Conservation (phyloP, 177 flowering plant genomes). For the Vitis hybrid region DNA sequence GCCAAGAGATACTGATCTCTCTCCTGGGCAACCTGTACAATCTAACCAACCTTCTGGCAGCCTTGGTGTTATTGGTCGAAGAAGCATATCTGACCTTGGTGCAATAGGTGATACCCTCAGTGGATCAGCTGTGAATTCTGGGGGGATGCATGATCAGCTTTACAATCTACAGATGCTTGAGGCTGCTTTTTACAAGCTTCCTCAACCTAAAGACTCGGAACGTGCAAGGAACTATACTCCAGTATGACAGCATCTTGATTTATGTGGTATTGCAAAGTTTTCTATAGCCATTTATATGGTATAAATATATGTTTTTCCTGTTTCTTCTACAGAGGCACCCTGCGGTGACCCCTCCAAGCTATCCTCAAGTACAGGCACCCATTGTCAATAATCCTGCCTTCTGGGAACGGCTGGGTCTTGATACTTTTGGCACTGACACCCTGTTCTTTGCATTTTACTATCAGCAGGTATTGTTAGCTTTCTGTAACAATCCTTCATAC, state of each 20-base stretch:
- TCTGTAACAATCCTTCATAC: neutral
- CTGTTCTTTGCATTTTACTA: slow-evolving; percentile 93
- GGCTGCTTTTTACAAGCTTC: slow-evolving; percentile 79
- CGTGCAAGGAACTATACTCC: slow-evolving; percentile 81
- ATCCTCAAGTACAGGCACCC: slow-evolving; percentile 95
- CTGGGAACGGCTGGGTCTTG: slow-evolving; percentile 81
- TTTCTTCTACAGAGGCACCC: slow-evolving; percentile 69
- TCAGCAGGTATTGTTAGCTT: slow-evolving; percentile 61
- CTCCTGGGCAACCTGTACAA: slow-evolving; percentile 84
- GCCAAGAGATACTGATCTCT: slow-evolving; percentile 66
- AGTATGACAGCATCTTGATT: slow-evolving; percentile 33
- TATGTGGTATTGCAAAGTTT: neutral
- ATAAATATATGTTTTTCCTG: neutral
- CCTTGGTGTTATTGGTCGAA: slow-evolving; percentile 92
- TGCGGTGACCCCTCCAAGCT: slow-evolving; percentile 74
- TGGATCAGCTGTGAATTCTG: slow-evolving; percentile 48
- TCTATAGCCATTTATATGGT: neutral
- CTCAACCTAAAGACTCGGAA: slow-evolving; percentile 95
- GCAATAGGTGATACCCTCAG: slow-evolving; percentile 81
- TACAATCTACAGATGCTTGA: slow-evolving; percentile 91
- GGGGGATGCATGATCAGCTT: slow-evolving; percentile 69
- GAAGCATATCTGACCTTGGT: slow-evolving; percentile 90
- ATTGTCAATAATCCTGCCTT: slow-evolving; percentile 84
- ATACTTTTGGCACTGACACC: slow-evolving; percentile 66
- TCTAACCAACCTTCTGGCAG: slow-evolving; percentile 63